Conservation (phyloP, 2,329 filamentous ascomycete genomes). For the Sclerotinia subarctica region DNA sequence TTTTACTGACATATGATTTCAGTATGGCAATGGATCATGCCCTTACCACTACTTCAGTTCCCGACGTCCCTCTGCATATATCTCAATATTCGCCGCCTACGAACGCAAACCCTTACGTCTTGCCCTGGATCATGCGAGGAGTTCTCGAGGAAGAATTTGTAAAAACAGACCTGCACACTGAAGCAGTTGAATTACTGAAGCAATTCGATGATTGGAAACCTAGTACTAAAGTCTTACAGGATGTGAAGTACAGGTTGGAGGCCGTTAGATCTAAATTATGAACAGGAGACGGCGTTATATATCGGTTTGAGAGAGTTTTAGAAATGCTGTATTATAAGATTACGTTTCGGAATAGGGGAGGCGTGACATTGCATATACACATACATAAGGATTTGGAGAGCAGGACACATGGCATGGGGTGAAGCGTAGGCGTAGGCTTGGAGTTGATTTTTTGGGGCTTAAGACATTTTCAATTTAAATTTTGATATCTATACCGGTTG, state of each 20-base stretch:
- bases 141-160: conserved; percentile 90
- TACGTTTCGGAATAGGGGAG: background rate
- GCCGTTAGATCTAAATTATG: conserved; percentile 79
- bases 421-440: conserved; percentile 7
- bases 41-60: conserved; percentile 64
- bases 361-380: conserved; percentile 15
- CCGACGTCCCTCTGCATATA: conserved; percentile 48
- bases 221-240: conserved; percentile 82
- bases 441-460: background rate
- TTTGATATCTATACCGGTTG: background rate
- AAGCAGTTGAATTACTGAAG: conserved; percentile 74
- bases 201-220: conserved; percentile 96
- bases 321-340: conserved; percentile 16
- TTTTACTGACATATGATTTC: conserved; percentile 21
- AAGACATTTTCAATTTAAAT: background rate
- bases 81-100: conserved; percentile 49
- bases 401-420: conserved; percentile 5
- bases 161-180: conserved; percentile 70
- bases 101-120: conserved; percentile 76
- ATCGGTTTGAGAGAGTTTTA: conserved; percentile 3
- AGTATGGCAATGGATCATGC: conserved; percentile 69
- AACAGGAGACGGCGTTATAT: conserved; percentile 13
- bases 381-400: conserved; percentile 3
- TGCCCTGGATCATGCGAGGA: conserved; percentile 95
- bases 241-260: conserved; percentile 92